Percentiles rank a stretch among this genome's conserved stretches.
phyloP scores from a whole-genome alignment of 2,329 filamentous ascomycete species.

The Cercospora canescens region DNA sequence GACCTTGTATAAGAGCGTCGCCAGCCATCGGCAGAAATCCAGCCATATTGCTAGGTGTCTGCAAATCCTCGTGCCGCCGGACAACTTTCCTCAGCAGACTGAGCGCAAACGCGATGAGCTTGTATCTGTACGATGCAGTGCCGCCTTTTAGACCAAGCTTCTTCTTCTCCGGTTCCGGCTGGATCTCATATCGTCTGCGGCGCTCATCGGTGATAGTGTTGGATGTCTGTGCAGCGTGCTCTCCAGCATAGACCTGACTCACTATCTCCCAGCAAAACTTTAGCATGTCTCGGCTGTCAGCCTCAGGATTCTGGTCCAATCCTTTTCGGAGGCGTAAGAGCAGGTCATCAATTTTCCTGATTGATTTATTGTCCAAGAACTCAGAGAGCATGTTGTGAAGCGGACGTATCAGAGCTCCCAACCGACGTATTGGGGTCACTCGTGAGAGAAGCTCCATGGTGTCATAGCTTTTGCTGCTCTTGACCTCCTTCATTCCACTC shows the following conservation, averaged over 20 bases:
- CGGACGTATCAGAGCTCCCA: slow-evolving; percentile 75
- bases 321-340: slow-evolving; percentile 81
- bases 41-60: slow-evolving; percentile 74
- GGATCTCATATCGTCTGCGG: slow-evolving; percentile 64
- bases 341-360: slow-evolving; percentile 88
- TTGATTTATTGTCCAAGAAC: slow-evolving; percentile 78
- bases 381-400: slow-evolving; percentile 77
- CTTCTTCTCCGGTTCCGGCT: slow-evolving; percentile 72
- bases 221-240: slow-evolving; percentile 40
- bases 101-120: slow-evolving; percentile 82
- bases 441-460: slow-evolving; percentile 92
- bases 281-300: slow-evolving; percentile 78
- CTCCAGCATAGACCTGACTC: slow-evolving; percentile 69
- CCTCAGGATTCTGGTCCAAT: slow-evolving; percentile 76
- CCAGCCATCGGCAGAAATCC: slow-evolving; percentile 89
- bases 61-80: slow-evolving; percentile 78
- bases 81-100: slow-evolving; percentile 84
- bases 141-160: slow-evolving; percentile 57
- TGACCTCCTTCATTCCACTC: slow-evolving; percentile 95
- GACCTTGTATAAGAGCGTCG: slow-evolving; percentile 77
- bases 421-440: slow-evolving; percentile 71
- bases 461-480: slow-evolving; percentile 96
- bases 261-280: slow-evolving; percentile 95
- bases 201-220: slow-evolving; percentile 21
- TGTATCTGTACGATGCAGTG: slow-evolving; percentile 79